Evolutionary conservation across 306 rosid species (phyloP).

Genomic region (Prunus kanzakura): DNA sequence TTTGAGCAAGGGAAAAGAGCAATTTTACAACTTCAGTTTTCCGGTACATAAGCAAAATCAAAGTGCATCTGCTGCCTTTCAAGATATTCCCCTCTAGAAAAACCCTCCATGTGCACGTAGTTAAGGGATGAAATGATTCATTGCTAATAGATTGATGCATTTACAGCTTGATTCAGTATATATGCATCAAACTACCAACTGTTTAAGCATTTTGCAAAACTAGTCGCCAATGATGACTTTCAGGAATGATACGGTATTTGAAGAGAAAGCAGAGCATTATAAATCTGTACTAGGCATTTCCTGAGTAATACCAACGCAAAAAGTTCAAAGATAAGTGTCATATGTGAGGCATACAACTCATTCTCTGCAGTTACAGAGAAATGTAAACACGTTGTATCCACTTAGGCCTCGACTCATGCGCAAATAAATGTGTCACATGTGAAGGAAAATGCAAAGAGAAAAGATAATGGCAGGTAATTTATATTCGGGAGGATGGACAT

Average conservation of each 20-base stretch:
- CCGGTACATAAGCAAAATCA: too few relatives aligned
- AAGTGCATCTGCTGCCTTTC: too few relatives aligned
- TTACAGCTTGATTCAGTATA: not conserved
- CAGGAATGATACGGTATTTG: not conserved
- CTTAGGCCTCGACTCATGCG: not conserved
- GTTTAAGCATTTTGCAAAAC: slow-evolving; percentile 7
- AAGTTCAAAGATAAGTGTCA: not conserved
- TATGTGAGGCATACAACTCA: not conserved
- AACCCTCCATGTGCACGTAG: too few relatives aligned
- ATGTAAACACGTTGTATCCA: not conserved
- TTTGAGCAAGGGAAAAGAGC: too few relatives aligned
- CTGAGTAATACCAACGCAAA: not conserved
- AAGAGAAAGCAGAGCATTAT: not conserved
- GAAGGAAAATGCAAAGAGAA: not conserved
- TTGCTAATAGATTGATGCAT: too few relatives aligned
- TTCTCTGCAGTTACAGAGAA: not conserved
- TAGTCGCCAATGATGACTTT: not conserved
- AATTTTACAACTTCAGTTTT: too few relatives aligned
- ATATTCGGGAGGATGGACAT: slow-evolving; percentile 17
- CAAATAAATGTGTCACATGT: not conserved
- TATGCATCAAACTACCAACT: not conserved
- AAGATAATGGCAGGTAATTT: slow-evolving; percentile 1
- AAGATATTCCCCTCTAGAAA: too few relatives aligned
- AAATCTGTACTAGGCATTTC: not conserved
- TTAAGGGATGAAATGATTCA: too few relatives aligned